Percentiles rank a stretch among this genome's conserved stretches.
Evolutionary conservation across 2,329 filamentous ascomycete genomes (phyloP).

Genomic region (Aureobasidium subglaciale): DNA sequence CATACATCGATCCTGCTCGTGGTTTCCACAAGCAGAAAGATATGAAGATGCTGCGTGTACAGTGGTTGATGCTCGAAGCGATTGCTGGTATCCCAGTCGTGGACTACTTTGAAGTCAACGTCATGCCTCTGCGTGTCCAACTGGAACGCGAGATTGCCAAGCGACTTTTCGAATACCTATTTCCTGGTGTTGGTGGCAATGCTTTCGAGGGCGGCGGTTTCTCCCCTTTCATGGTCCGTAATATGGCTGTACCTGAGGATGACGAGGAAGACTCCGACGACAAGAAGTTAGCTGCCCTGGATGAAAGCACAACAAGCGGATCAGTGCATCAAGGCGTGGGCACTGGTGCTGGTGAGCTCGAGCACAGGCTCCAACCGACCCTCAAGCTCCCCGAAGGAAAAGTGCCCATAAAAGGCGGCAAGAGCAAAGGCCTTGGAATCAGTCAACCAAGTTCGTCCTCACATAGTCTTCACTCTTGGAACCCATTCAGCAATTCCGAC

Average conservation of each 20-base stretch:
- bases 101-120: conserved; percentile 90
- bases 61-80: conserved; percentile 97
- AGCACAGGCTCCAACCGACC: conserved; percentile 76
- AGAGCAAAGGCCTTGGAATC: conserved; percentile 29
- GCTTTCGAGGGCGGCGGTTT: conserved; percentile 46
- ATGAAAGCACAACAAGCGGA: background rate
- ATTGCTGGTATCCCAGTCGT: conserved; percentile 96
- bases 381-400: conserved; percentile 48
- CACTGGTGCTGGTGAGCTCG: conserved; percentile 65
- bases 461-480: conserved; percentile 31
- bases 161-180: conserved; percentile 93
- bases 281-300: background rate
- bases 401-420: conserved; percentile 21
- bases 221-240: conserved; percentile 54
- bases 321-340: conserved; percentile 39
- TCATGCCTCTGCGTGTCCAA: conserved; percentile 90
- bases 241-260: conserved; percentile 41
- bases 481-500: conserved; percentile 36
- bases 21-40: conserved; percentile 53
- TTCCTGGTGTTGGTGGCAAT: conserved; percentile 66
- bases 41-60: conserved; percentile 82
- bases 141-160: conserved; percentile 88
- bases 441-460: conserved; percentile 15
- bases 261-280: conserved; percentile 39
- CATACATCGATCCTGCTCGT: conserved; percentile 64